Conservation (phyloP, 352 stramenopile species). For the Phytophthora colocasiae region DNA sequence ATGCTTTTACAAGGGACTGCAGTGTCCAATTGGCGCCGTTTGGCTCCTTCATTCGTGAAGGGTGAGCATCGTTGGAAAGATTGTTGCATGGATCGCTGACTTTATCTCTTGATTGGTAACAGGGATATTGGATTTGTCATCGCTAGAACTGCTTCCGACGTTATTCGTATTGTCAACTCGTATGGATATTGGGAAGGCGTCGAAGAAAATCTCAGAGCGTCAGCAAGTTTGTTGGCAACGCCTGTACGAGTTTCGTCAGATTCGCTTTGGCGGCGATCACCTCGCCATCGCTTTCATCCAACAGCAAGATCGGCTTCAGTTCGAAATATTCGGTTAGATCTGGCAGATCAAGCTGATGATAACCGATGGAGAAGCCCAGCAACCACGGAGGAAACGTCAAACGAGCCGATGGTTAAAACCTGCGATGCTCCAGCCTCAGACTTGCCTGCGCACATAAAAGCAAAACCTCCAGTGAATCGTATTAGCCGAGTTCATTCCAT, state of each 20-base stretch:
- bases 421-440: background rate
- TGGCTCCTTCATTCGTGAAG: conserved; percentile 53
- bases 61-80: conserved; percentile 37
- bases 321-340: conserved; percentile 30
- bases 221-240: conserved; percentile 21
- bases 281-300: conserved; percentile 37
- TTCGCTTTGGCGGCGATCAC: conserved; percentile 44
- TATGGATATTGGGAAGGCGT: conserved; percentile 57
- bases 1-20: background rate
- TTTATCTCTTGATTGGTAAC: background rate
- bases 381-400: conserved; percentile 5
- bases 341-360: conserved; percentile 15
- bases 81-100: background rate
- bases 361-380: conserved; percentile 8
- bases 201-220: conserved; percentile 12
- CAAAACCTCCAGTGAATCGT: conserved; percentile 5
- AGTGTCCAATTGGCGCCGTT: conserved; percentile 53
- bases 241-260: conserved; percentile 53
- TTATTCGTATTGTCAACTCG: conserved; percentile 64
- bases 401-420: conserved; percentile 4
- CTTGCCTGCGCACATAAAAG: background rate
- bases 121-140: conserved; percentile 80
- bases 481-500: conserved; percentile 21
- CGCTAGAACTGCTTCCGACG: conserved; percentile 51
- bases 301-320: conserved; percentile 28